Evolutionary conservation across 495 filamentous ascomycete species (phyloP).

Genomic region (Penicillium flavigenum): DNA sequence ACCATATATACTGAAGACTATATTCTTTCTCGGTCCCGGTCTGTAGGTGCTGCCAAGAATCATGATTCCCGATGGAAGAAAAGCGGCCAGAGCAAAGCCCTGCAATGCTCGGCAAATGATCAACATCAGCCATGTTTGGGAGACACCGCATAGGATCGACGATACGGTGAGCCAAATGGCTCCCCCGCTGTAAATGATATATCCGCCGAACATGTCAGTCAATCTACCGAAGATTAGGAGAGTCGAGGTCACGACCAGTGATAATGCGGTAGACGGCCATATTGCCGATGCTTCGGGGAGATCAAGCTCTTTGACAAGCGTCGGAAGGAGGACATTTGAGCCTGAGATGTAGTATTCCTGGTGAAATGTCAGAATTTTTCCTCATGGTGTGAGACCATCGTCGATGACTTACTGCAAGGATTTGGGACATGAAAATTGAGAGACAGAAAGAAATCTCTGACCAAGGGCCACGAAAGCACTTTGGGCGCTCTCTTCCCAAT

Average conservation of each 20-base stretch:
- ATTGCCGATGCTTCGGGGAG: slow-evolving; percentile 64
- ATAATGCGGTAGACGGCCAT: slow-evolving; percentile 80
- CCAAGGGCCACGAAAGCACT: slow-evolving; percentile 57
- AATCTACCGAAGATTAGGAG: slow-evolving; percentile 76
- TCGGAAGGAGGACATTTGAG: slow-evolving; percentile 79
- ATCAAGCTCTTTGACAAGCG: slow-evolving; percentile 57
- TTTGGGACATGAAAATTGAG: slow-evolving; percentile 70
- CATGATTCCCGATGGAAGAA: slow-evolving; percentile 74
- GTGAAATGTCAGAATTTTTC: slow-evolving; percentile 26
- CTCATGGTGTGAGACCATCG: not conserved
- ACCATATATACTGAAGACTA: slow-evolving; percentile 80
- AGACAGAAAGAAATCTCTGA: slow-evolving; percentile 70
- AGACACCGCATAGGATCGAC: slow-evolving; percentile 71
- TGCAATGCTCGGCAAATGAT: slow-evolving; percentile 75
- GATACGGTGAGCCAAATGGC: slow-evolving; percentile 71
- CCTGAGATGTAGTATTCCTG: slow-evolving; percentile 80
- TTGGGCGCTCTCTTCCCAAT: slow-evolving; percentile 69
- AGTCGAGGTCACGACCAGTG: slow-evolving; percentile 69
- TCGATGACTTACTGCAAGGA: slow-evolving; percentile 56
- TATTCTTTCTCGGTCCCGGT: slow-evolving; percentile 81
- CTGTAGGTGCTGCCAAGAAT: slow-evolving; percentile 78
- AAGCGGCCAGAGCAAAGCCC: slow-evolving; percentile 76
- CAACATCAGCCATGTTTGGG: slow-evolving; percentile 67
- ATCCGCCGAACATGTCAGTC: slow-evolving; percentile 77
- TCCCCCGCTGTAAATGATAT: slow-evolving; percentile 65